Evolutionary conservation across 2,329 filamentous ascomycete species (phyloP).

Genomic region (Sporothrix brunneoviolacea): DNA sequence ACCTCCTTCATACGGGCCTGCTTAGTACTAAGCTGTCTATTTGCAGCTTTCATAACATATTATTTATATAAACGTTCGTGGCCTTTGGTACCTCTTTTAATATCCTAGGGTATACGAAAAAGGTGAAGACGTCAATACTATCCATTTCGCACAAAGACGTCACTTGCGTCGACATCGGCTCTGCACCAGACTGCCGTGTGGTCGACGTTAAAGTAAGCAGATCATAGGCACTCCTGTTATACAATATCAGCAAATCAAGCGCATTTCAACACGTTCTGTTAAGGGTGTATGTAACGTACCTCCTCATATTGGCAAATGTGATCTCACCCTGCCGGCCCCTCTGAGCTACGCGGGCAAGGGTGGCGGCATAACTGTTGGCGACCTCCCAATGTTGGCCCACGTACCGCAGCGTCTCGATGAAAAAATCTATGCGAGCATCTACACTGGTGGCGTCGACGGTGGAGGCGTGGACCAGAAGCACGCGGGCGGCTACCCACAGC

Average conservation of each 20-base stretch:
- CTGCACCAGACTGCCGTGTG: slow-evolving; percentile 55
- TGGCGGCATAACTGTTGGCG: slow-evolving; percentile 69
- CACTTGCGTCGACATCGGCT: slow-evolving; percentile 56
- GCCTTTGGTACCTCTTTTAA: no score
- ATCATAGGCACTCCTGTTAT: slow-evolving; percentile 73
- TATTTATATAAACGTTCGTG: no score
- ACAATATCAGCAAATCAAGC: no score
- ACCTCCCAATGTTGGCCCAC: slow-evolving; percentile 84
- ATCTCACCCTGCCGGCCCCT: slow-evolving; percentile 77
- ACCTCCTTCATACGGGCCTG: no score
- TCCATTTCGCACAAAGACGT: slow-evolving; percentile 77
- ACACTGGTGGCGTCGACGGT: slow-evolving; percentile 53
- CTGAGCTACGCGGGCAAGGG: slow-evolving; percentile 75
- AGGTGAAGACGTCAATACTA: slow-evolving; percentile 86
- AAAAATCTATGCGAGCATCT: slow-evolving; percentile 70
- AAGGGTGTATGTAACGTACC: no score
- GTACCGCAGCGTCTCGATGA: slow-evolving; percentile 73
- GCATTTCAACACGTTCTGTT: no score
- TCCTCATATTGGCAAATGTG: slow-evolving; percentile 88
- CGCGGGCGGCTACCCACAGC: slow-evolving; percentile 80
- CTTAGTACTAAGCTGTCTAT: no score
- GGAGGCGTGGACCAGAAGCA: slow-evolving; percentile 84
- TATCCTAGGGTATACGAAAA: slow-evolving; percentile 75
- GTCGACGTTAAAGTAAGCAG: slow-evolving; percentile 81
- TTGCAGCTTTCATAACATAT: no score